phyloP scores from a whole-genome alignment of 768 basidiomycete species.

The Pleurotus ostreatus region DNA sequence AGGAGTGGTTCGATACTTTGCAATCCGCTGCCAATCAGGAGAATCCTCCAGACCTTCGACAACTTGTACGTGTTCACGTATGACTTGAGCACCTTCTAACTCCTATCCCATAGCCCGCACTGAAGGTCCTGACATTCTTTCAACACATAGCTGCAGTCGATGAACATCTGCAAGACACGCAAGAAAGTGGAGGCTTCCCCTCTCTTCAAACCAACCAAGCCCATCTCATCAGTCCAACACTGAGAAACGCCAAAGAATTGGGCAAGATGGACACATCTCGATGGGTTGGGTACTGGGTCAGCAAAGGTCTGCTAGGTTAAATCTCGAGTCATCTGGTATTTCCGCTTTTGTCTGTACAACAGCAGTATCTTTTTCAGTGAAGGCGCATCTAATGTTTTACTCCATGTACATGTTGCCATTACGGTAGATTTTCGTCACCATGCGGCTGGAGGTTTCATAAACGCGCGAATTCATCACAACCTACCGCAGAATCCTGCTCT shows the following conservation, averaged over 20 bases:
- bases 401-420: no score
- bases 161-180: constrained; percentile 1
- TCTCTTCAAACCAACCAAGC: constrained; percentile 24
- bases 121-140: constrained; percentile 29
- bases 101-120: constrained; percentile 22
- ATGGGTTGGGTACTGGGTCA: constrained; percentile 39
- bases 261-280: constrained; percentile 18
- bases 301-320: constrained; percentile 16
- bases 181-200: constrained; percentile 20
- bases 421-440: no score
- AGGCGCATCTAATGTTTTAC: no score
- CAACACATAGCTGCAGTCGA: constrained; percentile 10
- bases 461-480: no score
- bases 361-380: no score
- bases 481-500: no score
- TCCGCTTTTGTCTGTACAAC: no score
- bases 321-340: no score
- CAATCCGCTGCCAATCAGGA: constrained; percentile 5
- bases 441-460: no score
- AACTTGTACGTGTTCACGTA: neutral
- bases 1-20: constrained; percentile 17
- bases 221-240: constrained; percentile 25
- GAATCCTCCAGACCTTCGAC: neutral
- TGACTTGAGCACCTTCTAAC: neutral
- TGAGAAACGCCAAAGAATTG: constrained; percentile 23